Conservation (phyloP, 1,284 basidiomycete species). For the Irpex lacteus region DNA sequence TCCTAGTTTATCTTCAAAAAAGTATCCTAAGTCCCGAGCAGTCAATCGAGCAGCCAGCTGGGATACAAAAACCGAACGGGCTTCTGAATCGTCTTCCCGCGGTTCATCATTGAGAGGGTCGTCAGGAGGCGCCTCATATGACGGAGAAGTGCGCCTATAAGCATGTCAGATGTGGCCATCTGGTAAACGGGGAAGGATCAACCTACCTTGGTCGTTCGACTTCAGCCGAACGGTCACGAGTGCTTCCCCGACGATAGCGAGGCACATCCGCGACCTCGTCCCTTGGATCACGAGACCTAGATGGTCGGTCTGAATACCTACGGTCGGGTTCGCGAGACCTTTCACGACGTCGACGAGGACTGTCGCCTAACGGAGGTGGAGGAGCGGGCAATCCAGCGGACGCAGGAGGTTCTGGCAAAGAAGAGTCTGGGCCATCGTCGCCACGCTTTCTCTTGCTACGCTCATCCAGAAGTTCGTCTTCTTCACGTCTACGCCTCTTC, state of each 20-base stretch:
- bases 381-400: constrained; percentile 37
- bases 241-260: constrained; percentile 37
- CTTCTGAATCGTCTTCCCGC: constrained; percentile 89
- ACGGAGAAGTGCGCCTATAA: constrained; percentile 65
- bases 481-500: constrained; percentile 57
- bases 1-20: constrained; percentile 97
- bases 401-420: constrained; percentile 35
- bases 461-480: constrained; percentile 51
- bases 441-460: constrained; percentile 57
- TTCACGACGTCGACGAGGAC: constrained; percentile 51
- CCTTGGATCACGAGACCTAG: constrained; percentile 46
- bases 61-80: constrained; percentile 96
- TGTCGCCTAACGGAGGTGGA: constrained; percentile 46
- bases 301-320: constrained; percentile 45
- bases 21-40: constrained; percentile 94
- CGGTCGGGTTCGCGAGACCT: constrained; percentile 52
- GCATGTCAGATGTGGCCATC: neutral
- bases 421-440: constrained; percentile 40
- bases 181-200: neutral
- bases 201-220: neutral
- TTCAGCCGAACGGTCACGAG: neutral
- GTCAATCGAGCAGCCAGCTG: constrained; percentile 95
- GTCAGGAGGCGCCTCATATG: constrained; percentile 61
- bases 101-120: constrained; percentile 73
- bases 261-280: constrained; percentile 59